Percentiles rank a stretch among this genome's conserved stretches.
phyloP scores from a whole-genome alignment of 2,329 filamentous ascomycete species.

The Akanthomyces uredinophilus region DNA sequence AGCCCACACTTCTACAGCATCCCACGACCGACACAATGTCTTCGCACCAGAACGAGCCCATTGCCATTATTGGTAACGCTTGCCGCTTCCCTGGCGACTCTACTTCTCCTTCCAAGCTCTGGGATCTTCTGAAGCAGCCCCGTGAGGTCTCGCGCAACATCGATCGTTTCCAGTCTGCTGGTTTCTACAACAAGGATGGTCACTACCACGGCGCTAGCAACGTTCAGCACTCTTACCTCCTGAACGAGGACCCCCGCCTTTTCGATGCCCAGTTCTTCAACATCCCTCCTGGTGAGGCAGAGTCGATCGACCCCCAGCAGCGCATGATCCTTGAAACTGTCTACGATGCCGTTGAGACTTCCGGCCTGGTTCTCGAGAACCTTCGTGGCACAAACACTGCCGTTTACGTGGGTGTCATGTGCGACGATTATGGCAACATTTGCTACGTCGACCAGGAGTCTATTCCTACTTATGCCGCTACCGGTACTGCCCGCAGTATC shows the following conservation, averaged over 20 bases:
- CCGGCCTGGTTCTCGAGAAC: slow-evolving; percentile 27
- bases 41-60: slow-evolving; percentile 18
- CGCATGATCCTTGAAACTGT: slow-evolving; percentile 30
- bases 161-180: slow-evolving; percentile 19
- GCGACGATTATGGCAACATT: slow-evolving; percentile 18
- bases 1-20: neutral
- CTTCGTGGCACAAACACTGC: slow-evolving; percentile 20
- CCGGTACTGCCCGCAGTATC: slow-evolving; percentile 29
- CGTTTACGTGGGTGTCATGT: slow-evolving; percentile 25
- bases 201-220: slow-evolving; percentile 25
- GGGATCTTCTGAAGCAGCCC: slow-evolving; percentile 18
- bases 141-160: slow-evolving; percentile 18
- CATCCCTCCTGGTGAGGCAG: slow-evolving; percentile 17
- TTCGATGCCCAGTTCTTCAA: slow-evolving; percentile 22
- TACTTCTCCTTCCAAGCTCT: slow-evolving; percentile 19
- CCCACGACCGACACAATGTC: slow-evolving; percentile 11
- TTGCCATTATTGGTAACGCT: slow-evolving; percentile 22
- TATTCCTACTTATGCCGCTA: slow-evolving; percentile 15
- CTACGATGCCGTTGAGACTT: slow-evolving; percentile 27
- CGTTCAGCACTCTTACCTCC: slow-evolving; percentile 27
- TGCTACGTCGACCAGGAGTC: slow-evolving; percentile 15
- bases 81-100: slow-evolving; percentile 22
- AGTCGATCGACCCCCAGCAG: slow-evolving; percentile 30
- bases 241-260: slow-evolving; percentile 17
- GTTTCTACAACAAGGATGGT: slow-evolving; percentile 21